These are phyloP conservation scores for Entomophthora muscae DNA, from an alignment of 371 early-diverging fungal species.

Conservation along the genomic window DNA sequence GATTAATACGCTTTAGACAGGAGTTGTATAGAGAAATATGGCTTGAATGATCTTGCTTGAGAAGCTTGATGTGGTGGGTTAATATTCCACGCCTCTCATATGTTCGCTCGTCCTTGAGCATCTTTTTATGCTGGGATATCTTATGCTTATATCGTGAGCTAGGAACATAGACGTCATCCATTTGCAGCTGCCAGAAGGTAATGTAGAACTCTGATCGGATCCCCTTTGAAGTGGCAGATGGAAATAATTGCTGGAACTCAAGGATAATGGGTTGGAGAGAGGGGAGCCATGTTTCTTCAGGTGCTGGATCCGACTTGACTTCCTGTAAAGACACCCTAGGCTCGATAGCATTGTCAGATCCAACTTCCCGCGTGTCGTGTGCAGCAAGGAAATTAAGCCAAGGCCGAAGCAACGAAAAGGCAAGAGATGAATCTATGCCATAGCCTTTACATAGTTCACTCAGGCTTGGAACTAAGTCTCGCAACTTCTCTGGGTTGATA, in stretches of 20 bases:
- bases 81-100: not conserved
- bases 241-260: conserved; percentile 14
- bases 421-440: not conserved
- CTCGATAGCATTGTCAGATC: too few species aligned
- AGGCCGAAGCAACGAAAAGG: not conserved
- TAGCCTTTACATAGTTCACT: not conserved
- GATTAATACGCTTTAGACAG: conserved; percentile 25
- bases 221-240: conserved; percentile 12
- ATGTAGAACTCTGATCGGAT: conserved; percentile 58
- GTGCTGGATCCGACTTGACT: too few species aligned
- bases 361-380: not conserved
- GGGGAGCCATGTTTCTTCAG: conserved; percentile 12
- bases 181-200: conserved; percentile 66
- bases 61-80: conserved; percentile 7
- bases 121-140: conserved; percentile 19
- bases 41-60: conserved; percentile 9
- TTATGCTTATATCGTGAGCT: conserved; percentile 43
- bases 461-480: not conserved
- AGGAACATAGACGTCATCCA: conserved; percentile 72
- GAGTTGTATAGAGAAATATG: conserved; percentile 27
- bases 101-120: not conserved
- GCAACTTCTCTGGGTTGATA: not conserved
- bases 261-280: conserved; percentile 16
- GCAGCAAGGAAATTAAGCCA: not conserved
- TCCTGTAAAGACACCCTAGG: too few species aligned